Evolutionary conservation across 371 early-diverging fungal species (phyloP), one percentile per base, ranked within the genome.

Genomic region (Actinomucor elegans): DNA sequence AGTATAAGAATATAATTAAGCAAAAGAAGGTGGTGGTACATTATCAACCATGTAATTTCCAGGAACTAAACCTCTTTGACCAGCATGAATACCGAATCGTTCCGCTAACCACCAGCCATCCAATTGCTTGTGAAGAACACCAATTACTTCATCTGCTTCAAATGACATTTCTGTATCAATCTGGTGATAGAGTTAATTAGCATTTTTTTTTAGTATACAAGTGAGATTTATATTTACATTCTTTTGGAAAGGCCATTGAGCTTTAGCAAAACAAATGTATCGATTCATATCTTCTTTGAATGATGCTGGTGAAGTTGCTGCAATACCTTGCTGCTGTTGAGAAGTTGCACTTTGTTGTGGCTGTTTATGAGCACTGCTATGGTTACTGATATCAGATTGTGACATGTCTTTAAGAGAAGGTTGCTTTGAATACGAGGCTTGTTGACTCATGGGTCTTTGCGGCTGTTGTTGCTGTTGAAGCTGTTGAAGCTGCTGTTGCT

Each of bases 51-150:
- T 70, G 41, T 75, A 78, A 48, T 78, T 78, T 11, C 79, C 75
- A 17, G 79, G 79, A 17, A 78, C 58, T 21, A 78, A 62, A 2
- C 73, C 79, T 50, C 68, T 48, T 48, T 60, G 61, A 15, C 59
- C 61, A 18, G 64, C 31, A 24, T 48, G 42, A 36, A 57, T 35
- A 17, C 59, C 61, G 31, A 57, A 24, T 45, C 67, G 48, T 21
- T 75, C 75, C 1, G 75, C 79, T 31, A 61, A 61, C 79, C 79
- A 78, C 79, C 79, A 78, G 5, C 79, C 79, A 56, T 78, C 79
- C 4, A 52, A 42, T 55, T 78, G 79, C 45, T 73, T 71, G 20
- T 54, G 46, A 32, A 73, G 5, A 17, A 78, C 59, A 8, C 71
- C 73, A 40, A 78, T 14, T 0, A 64, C 56, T 48, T 78, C 79